Percentiles rank a stretch among this genome's conserved stretches.
Conservation (phyloP, 306 rosid genomes). For the Pterocarpus macrocarpus region DNA sequence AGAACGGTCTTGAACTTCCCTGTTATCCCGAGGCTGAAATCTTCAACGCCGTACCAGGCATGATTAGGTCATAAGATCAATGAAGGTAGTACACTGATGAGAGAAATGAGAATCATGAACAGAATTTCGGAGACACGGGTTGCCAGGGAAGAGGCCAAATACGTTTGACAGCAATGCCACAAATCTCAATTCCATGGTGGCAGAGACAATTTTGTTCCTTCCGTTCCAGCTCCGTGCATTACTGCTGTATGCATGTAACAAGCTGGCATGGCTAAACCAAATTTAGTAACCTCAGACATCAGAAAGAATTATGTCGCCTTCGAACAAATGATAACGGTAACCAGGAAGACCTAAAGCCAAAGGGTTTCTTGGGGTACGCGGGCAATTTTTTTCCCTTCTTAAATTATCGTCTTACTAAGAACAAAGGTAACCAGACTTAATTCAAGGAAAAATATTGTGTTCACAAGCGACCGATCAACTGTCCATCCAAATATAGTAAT, state of each 20-base stretch:
- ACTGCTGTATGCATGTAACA: constrained; percentile 20
- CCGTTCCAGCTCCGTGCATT: constrained; percentile 3
- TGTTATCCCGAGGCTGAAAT: constrained; percentile 4
- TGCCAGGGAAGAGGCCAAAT: background rate
- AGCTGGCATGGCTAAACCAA: constrained; percentile 17
- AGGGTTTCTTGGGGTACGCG: background rate
- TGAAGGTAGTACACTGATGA: background rate
- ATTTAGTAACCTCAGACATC: background rate
- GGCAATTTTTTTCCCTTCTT: background rate
- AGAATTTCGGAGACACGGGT: background rate
- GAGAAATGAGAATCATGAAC: constrained; percentile 20
- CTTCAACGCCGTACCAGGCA: background rate
- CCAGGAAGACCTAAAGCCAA: constrained; percentile 1
- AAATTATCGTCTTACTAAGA: constrained; percentile 70
- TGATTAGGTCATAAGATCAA: background rate
- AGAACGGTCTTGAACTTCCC: background rate
- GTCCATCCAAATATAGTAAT: constrained; percentile 90
- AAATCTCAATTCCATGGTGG: background rate
- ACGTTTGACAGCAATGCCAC: background rate
- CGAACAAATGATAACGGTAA: constrained; percentile 28
- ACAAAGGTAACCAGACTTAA: constrained; percentile 74
- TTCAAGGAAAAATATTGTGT: constrained; percentile 81
- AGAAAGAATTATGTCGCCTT: constrained; percentile 19
- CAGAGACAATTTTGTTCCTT: background rate
- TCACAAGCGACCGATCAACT: constrained; percentile 77